A percentile compares a stretch with the other conserved stretches of the same genome.
phyloP scores from a whole-genome alignment of 2,329 filamentous ascomycete species.

The Pochonia chlamydosporia region DNA sequence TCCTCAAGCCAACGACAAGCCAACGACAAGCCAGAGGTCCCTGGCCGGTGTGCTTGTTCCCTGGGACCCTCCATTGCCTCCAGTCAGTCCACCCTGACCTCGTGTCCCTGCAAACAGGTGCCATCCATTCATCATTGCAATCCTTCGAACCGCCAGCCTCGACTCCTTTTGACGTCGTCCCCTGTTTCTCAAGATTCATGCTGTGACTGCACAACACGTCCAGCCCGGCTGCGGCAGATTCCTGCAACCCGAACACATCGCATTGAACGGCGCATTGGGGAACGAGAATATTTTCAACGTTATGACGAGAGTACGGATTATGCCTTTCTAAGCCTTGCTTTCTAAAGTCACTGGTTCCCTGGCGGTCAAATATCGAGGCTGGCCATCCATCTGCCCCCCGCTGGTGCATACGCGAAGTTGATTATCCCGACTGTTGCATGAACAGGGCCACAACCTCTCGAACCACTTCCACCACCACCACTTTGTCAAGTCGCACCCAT shows the following conservation, averaged over 20 bases:
- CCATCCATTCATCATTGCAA: background rate
- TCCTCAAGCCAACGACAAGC: too few species aligned
- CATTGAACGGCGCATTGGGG: too few species aligned
- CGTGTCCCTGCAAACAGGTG: too few species aligned
- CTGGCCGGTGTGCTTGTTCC: too few species aligned
- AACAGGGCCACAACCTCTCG: background rate
- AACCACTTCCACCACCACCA: background rate
- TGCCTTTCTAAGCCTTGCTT: background rate
- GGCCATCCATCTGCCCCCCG: background rate
- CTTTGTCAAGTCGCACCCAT: background rate
- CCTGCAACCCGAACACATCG: too few species aligned
- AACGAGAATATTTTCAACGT: too few species aligned
- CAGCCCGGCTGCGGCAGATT: background rate
- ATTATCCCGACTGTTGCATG: constrained; percentile 1
- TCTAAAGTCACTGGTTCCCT: background rate
- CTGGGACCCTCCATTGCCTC: background rate
- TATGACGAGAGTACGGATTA: too few species aligned
- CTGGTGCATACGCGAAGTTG: background rate
- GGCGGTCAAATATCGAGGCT: background rate
- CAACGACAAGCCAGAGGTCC: too few species aligned
- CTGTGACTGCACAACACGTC: background rate
- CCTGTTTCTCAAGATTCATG: background rate
- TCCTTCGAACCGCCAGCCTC: background rate
- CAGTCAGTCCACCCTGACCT: too few species aligned
- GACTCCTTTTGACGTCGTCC: constrained; percentile 3